Percentiles rank a stretch among this genome's conserved stretches.
phyloP scores from a whole-genome alignment of 2,329 filamentous ascomycete species.

The Neonectria sp. region DNA sequence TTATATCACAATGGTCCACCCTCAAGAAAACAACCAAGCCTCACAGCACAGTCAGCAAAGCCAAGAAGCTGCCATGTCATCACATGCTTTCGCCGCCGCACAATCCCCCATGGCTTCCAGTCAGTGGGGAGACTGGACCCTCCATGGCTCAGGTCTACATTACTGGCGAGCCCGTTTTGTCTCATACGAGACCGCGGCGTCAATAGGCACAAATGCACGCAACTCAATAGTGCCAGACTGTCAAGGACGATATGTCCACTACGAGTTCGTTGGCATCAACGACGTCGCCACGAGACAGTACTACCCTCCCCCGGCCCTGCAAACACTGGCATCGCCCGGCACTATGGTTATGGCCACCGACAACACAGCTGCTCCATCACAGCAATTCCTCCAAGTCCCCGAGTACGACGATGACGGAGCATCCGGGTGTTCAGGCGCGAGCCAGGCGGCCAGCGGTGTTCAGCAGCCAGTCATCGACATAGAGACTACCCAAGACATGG shows the following conservation, averaged over 20 bases:
- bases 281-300: constrained; percentile 6
- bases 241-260: constrained; percentile 41
- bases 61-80: constrained; percentile 4
- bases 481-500: constrained; percentile 12
- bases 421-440: constrained; percentile 5
- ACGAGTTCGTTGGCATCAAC: constrained; percentile 39
- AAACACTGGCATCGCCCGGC: not conserved
- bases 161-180: constrained; percentile 45
- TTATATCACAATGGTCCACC: not conserved
- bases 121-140: constrained; percentile 40
- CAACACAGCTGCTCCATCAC: not conserved
- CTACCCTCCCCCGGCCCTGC: not conserved
- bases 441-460: not conserved
- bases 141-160: constrained; percentile 31
- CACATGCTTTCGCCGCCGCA: constrained; percentile 9
- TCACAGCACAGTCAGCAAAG: not conserved
- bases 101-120: constrained; percentile 4
- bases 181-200: constrained; percentile 32
- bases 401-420: constrained; percentile 21
- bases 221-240: constrained; percentile 40
- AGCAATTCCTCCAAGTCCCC: constrained; percentile 1
- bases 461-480: constrained; percentile 5
- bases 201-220: constrained; percentile 34
- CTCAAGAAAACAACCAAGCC: constrained; percentile 2
- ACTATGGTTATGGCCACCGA: not conserved